phyloP scores from a whole-genome alignment of 768 basidiomycete species.

The Galerina sulciceps region DNA sequence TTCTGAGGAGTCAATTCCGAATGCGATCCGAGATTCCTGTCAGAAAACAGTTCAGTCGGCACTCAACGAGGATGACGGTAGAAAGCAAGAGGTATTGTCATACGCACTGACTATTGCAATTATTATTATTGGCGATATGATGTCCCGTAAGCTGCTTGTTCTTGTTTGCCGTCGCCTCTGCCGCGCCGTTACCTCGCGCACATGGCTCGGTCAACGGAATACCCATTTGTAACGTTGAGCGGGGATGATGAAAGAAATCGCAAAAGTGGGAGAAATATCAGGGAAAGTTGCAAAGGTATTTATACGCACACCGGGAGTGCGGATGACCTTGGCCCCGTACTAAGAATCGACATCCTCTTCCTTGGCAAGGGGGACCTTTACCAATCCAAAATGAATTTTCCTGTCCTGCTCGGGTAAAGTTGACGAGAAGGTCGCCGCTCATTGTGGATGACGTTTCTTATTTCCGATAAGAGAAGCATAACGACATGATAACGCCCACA shows the following conservation, averaged over 20 bases:
- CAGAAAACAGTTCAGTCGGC: not conserved
- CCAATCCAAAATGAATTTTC: not conserved
- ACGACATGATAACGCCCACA: too few species aligned
- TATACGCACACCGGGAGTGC: not conserved
- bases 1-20: slow-evolving; percentile 2
- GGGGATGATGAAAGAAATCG: not conserved
- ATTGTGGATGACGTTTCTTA: too few species aligned
- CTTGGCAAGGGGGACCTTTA: not conserved
- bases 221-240: slow-evolving; percentile 10
- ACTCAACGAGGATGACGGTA: slow-evolving; percentile 9
- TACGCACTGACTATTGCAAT: slow-evolving; percentile 19
- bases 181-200: slow-evolving; percentile 19
- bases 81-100: slow-evolving; percentile 13
- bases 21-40: slow-evolving; percentile 8
- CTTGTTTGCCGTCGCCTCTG: slow-evolving; percentile 20
- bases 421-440: too few species aligned
- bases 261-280: not conserved
- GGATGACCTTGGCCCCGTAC: not conserved
- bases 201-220: slow-evolving; percentile 17
- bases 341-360: not conserved
- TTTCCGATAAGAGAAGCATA: too few species aligned
- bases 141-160: slow-evolving; percentile 22
- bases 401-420: not conserved
- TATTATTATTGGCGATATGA: slow-evolving; percentile 11
- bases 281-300: not conserved